Evolutionary conservation across 257 asterid species (phyloP), one percentile per base, ranked within the genome.

Genomic region (Solanum piurae): DNA sequence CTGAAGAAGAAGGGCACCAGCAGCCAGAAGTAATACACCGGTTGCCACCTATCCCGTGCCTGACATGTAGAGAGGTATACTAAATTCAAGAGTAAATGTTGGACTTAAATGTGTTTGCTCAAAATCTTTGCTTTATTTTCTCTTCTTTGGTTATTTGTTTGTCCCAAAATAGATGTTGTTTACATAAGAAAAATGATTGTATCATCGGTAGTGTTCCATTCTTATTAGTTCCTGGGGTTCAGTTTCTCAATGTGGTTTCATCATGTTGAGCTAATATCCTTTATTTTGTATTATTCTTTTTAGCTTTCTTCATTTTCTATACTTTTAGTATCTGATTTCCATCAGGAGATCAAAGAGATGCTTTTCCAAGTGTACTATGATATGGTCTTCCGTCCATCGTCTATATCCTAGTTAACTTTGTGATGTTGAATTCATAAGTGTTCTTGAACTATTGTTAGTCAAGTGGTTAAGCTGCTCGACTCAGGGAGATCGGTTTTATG

Each of bases 1-100:
- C 93, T 97, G 88, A 97, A 95, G 98, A 97, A 97, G 96, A 97
- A 95, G 88, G 77, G 95, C 87, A 74, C 91, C 34, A 88, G 89
- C 88, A 94, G 71, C 90, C 95, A 88, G 89, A 96, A 95, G 94
- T 93, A 92, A 90, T 71, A 60, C 88, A 14, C 88, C 79, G 37
- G 73, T 73, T 49, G 69, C 40, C 75, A 46, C 85, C 42, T 46
- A 46, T 80, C 44, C 27, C 2, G 85, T 80, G 85, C 31, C 85
- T 88, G 87, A 90, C 86, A 40, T 91, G 89, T 83, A 93, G 92
- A 66, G 86, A 89, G 88, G 89, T 89, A 90, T 86, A 89, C 91
- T 88, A 92, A 89, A 86, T 89, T 89, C 83, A 46, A 29, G 86
- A 82, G 86, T 82, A 82, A 71, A 73, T 89, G 88, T 86, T 89